Conservation (phyloP, 805 yeast species). For the Cyberlindnera japonica region DNA sequence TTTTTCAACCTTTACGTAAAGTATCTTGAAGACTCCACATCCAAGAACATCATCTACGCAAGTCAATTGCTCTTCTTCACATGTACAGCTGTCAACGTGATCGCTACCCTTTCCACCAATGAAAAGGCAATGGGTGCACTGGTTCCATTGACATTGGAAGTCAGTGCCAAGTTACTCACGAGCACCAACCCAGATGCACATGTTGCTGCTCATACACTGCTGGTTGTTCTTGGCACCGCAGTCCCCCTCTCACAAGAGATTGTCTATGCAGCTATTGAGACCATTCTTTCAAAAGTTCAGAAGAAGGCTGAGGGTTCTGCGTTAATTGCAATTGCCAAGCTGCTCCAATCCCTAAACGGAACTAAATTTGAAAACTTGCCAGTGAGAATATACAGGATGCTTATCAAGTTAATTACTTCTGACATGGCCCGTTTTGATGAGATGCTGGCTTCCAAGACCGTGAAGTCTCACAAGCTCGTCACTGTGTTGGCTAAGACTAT, state of each 20-base stretch:
- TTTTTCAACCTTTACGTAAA: slow-evolving; percentile 64
- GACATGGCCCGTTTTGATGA: slow-evolving; percentile 25
- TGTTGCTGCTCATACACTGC: slow-evolving; percentile 76
- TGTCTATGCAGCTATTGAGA: slow-evolving; percentile 56
- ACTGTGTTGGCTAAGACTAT: slow-evolving; percentile 42
- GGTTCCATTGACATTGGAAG: slow-evolving; percentile 56
- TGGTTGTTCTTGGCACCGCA: slow-evolving; percentile 74
- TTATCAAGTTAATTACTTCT: slow-evolving; percentile 27
- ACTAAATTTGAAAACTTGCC: slow-evolving; percentile 40
- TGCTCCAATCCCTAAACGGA: slow-evolving; percentile 45
- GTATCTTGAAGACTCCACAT: slow-evolving; percentile 41
- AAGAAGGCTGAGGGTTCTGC: slow-evolving; percentile 41
- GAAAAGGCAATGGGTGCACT: slow-evolving; percentile 42
- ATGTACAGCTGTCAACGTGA: slow-evolving; percentile 62
- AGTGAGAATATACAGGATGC: slow-evolving; percentile 33
- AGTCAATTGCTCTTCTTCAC: slow-evolving; percentile 76
- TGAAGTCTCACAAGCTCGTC: slow-evolving; percentile 38
- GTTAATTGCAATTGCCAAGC: slow-evolving; percentile 42
- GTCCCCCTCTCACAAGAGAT: slow-evolving; percentile 58
- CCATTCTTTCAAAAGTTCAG: slow-evolving; percentile 47
- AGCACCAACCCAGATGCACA: slow-evolving; percentile 57
- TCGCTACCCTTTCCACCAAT: slow-evolving; percentile 48
- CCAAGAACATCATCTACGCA: slow-evolving; percentile 56
- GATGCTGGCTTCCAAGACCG: slow-evolving; percentile 27
- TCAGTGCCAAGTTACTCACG: slow-evolving; percentile 51